Conservation (phyloP, 768 basidiomycete species). For the Calocybe gangraenosa region DNA sequence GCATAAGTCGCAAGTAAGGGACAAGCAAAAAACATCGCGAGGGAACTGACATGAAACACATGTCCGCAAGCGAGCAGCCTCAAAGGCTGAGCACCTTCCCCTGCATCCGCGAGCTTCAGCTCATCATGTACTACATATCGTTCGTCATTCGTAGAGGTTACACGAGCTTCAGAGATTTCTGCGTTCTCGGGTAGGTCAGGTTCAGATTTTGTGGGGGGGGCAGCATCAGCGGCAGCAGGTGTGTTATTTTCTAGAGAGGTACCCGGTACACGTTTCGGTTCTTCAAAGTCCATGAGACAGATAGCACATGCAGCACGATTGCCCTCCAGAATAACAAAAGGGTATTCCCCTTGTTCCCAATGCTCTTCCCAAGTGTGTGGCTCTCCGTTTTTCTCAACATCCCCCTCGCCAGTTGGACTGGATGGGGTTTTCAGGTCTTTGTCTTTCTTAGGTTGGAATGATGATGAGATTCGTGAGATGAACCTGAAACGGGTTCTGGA, state of each 20-base stretch:
- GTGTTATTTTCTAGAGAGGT: too few relatives aligned
- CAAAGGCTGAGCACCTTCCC: conserved; percentile 73
- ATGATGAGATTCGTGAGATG: conserved; percentile 31
- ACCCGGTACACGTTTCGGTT: conserved; percentile 42
- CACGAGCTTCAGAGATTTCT: neutral
- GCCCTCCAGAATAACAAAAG: conserved; percentile 77
- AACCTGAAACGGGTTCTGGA: conserved; percentile 52
- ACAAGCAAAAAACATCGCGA: too few relatives aligned
- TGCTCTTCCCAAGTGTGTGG: conserved; percentile 67
- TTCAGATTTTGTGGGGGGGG: too few relatives aligned
- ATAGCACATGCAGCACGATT: conserved; percentile 85
- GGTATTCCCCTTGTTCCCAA: conserved; percentile 75
- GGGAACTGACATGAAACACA: conserved; percentile 76
- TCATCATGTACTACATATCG: too few relatives aligned
- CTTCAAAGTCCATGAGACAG: conserved; percentile 82
- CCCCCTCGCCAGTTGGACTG: neutral
- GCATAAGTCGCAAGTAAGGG: too few relatives aligned
- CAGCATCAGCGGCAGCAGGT: neutral
- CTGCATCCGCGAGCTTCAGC: conserved; percentile 63
- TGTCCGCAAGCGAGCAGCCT: conserved; percentile 77
- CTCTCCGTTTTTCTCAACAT: conserved; percentile 15
- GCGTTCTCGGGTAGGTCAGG: neutral
- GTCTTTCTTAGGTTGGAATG: conserved; percentile 16
- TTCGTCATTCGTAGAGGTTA: conserved; percentile 3
- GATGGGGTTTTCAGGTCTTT: conserved; percentile 5